phyloP scores from a whole-genome alignment of 2,329 filamentous ascomycete species.

The Claviceps africana region DNA sequence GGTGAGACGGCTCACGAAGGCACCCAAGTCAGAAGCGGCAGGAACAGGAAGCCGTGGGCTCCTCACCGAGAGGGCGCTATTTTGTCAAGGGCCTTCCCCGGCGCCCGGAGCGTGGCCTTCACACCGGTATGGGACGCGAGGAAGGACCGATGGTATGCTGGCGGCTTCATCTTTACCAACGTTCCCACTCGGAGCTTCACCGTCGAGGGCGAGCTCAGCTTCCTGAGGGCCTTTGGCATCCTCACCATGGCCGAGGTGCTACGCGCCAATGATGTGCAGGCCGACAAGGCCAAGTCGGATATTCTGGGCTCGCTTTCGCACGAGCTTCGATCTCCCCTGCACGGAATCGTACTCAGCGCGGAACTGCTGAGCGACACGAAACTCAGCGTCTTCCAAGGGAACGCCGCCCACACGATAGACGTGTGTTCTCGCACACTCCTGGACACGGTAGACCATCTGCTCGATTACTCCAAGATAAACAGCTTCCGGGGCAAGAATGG shows the following conservation, averaged over 20 bases:
- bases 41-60: constrained; percentile 1
- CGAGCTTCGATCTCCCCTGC: constrained; percentile 45
- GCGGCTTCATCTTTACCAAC: constrained; percentile 34
- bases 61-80: constrained; percentile 10
- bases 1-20: background rate
- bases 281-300: constrained; percentile 38
- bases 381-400: constrained; percentile 31
- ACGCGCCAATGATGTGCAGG: constrained; percentile 23
- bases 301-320: constrained; percentile 47
- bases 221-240: constrained; percentile 35
- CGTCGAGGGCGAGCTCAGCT: constrained; percentile 33
- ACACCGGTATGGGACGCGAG: constrained; percentile 34
- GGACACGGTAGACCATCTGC: constrained; percentile 39
- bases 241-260: constrained; percentile 43
- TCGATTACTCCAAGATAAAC: constrained; percentile 42
- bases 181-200: constrained; percentile 29
- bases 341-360: constrained; percentile 41
- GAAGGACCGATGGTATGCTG: constrained; percentile 33
- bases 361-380: constrained; percentile 39
- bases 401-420: constrained; percentile 34
- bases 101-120: constrained; percentile 30
- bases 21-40: background rate
- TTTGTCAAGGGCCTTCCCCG: constrained; percentile 24
- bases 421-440: constrained; percentile 36
- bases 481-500: constrained; percentile 12